These are phyloP conservation scores for Microbotryum silenes-acaulis DNA, from an alignment of 1,284 basidiomycete species.

Conservation along the genomic window DNA sequence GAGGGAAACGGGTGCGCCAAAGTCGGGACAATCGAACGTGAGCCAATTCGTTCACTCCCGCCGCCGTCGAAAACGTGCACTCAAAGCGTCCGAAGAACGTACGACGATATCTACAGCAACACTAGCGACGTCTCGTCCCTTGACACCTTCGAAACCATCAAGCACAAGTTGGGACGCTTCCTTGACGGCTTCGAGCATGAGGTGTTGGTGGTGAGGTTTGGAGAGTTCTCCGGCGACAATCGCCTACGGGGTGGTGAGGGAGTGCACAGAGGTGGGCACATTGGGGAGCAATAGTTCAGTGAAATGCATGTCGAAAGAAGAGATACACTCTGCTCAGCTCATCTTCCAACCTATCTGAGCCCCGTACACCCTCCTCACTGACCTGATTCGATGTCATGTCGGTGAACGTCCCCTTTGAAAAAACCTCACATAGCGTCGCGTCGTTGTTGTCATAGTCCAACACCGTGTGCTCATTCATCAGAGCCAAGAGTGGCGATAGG, in stretches of 20 bases:
- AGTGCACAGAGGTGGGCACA: slow-evolving; percentile 18
- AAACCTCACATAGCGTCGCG: not conserved
- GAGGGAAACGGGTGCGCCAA: not conserved
- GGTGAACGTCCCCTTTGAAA: slow-evolving; percentile 17
- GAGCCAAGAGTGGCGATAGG: too few relatives aligned
- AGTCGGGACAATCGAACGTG: not conserved
- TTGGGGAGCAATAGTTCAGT: slow-evolving; percentile 1
- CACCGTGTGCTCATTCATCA: not conserved
- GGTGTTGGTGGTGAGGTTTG: slow-evolving; percentile 22
- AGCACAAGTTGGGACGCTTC: slow-evolving; percentile 20
- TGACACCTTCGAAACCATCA: slow-evolving; percentile 12
- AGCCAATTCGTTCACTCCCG: not conserved
- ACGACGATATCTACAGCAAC: slow-evolving; percentile 34
- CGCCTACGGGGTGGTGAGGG: slow-evolving; percentile 7
- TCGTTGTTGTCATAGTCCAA: slow-evolving; percentile 6
- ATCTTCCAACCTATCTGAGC: too few relatives aligned
- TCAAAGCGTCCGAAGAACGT: not conserved
- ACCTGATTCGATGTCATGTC: slow-evolving; percentile 31
- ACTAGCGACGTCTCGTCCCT: slow-evolving; percentile 19
- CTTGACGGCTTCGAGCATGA: slow-evolving; percentile 26
- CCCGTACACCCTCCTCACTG: not conserved
- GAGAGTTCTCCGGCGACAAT: slow-evolving; percentile 31
- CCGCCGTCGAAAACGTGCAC: too few relatives aligned
- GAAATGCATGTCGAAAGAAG: too few relatives aligned
- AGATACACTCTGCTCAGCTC: too few relatives aligned